A percentile compares a stretch with the other conserved stretches of the same genome.
These are phyloP conservation scores for Cyamopsis tetragonoloba DNA, from an alignment of 306 rosid species.

Conservation along the genomic window DNA sequence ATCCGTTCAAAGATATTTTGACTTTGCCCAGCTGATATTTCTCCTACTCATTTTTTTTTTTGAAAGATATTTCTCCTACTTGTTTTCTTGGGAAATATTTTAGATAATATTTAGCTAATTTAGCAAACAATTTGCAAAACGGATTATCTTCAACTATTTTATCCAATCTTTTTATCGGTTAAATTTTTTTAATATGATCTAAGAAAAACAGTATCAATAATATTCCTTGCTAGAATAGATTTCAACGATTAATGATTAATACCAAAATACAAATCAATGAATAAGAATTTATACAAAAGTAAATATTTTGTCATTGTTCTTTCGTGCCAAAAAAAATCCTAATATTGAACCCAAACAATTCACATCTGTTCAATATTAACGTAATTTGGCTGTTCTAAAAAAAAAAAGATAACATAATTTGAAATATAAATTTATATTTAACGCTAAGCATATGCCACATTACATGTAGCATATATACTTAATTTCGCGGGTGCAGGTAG, in stretches of 20 bases:
- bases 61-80: background rate
- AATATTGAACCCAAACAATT: no score
- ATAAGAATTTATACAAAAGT: background rate
- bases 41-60: background rate
- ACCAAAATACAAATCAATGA: no score
- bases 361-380: no score
- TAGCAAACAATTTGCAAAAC: background rate
- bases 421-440: background rate
- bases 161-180: no score
- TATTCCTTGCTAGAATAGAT: no score
- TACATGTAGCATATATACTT: background rate
- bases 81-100: background rate
- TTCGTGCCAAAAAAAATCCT: background rate
- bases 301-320: background rate
- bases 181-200: no score
- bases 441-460: background rate
- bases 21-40: background rate
- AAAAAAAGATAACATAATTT: background rate
- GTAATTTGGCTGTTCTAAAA: no score
- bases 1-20: constrained; percentile 10
- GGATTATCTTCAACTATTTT: background rate
- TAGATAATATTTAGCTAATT: background rate
- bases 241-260: no score
- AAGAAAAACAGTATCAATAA: no score
- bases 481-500: no score